Evolutionary conservation across 495 filamentous ascomycete species (phyloP), one percentile per base, ranked within the genome.

Genomic region (Oidiodendron maius): DNA sequence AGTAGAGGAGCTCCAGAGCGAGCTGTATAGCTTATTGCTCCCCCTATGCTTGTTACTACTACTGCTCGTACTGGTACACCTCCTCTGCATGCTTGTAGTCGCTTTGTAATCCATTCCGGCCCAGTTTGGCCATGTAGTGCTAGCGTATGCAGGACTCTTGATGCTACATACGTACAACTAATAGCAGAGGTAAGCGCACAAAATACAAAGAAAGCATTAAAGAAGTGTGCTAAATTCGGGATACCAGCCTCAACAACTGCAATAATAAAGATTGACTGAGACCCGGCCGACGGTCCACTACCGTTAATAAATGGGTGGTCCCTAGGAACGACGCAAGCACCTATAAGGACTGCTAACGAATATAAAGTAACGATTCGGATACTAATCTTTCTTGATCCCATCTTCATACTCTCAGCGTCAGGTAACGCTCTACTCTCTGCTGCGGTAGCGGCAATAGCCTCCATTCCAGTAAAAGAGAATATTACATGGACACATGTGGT

Each of bases 391-490:
- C 69, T 60, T 6, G 69, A 67, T 1, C 68, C 70, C 56, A 76
- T 65, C 44, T 76, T 76, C 60, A 76, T 71, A 25, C 63, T 70
- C 51, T 76, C 72, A 1, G 63, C 62, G 34, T 67, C 61, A 13
- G 65, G 56, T 0, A 74, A 61, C 12, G 66, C 57, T 42, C 63
- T 65, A 50, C 66, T 74, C 51, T 76, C 72, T 4, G 72, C 61
- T 6, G 69, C 72, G 0, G 71, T 74, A 15, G 17, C 39, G 17
- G 53, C 53, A 4, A 57, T 46, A 17, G 65, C 69, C 34, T 73
- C 70, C 65, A 81, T 76, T 9, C 72, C 72, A 16, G 77, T 66
- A 49, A 75, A 66, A 0, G 67, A 66, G 55, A 75, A 76, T n/a
- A 73, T 49, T 3, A 64, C 63, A 34, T 61, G 62, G 3, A 62